Percentiles rank a stretch among this genome's conserved stretches.
Evolutionary conservation across 2,329 filamentous ascomycete genomes (phyloP).

Genomic region (Cercospora zeina): DNA sequence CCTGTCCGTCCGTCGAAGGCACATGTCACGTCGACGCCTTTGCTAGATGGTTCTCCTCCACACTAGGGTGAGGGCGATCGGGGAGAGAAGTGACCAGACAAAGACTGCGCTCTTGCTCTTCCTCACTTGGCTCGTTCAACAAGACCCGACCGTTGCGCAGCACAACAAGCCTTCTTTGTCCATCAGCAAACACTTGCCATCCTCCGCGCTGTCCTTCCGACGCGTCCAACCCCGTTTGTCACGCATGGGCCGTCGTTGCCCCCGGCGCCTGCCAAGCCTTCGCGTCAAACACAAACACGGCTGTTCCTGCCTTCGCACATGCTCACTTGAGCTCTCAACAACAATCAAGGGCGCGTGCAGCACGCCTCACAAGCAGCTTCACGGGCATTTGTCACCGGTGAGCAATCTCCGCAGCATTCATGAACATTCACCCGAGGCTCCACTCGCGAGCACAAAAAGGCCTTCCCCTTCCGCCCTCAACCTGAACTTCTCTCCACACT

Average conservation of each 20-base stretch:
- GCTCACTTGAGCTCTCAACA: conserved; percentile 8
- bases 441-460: conserved; percentile 4
- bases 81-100: not conserved
- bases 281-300: not conserved
- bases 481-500: conserved; percentile 12
- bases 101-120: not conserved
- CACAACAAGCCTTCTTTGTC: not conserved
- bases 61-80: not conserved
- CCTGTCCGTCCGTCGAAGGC: not conserved
- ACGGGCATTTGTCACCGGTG: not conserved
- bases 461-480: conserved; percentile 1
- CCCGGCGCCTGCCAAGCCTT: not conserved
- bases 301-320: not conserved
- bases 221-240: not conserved
- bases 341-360: not conserved
- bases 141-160: not conserved
- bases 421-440: not conserved
- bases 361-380: not conserved
- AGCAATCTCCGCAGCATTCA: not conserved
- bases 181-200: not conserved
- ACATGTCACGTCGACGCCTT: not conserved
- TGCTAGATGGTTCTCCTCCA: not conserved
- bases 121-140: not conserved
- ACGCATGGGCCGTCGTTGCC: not conserved
- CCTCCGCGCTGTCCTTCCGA: not conserved